Conservation (phyloP, 2,329 filamentous ascomycete species). For the Parascedosporium putredinis region DNA sequence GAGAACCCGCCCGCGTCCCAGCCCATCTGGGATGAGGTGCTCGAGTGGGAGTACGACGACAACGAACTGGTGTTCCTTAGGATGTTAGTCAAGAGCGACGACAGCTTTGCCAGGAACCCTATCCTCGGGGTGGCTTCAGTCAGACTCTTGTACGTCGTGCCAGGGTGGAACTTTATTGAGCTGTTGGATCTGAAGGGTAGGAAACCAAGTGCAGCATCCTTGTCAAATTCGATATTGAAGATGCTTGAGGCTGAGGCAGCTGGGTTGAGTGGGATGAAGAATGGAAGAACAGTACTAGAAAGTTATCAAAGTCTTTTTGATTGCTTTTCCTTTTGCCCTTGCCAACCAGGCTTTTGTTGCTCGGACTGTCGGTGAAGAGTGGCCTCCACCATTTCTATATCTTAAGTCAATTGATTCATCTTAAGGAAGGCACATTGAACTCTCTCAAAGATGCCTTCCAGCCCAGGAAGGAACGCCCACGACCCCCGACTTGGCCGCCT, state of each 20-base stretch:
- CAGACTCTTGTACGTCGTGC: slow-evolving; percentile 43
- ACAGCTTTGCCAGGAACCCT: slow-evolving; percentile 51
- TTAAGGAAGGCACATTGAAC: too few relatives aligned
- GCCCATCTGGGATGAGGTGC: slow-evolving; percentile 53
- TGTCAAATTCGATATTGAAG: slow-evolving; percentile 47
- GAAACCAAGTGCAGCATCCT: slow-evolving; percentile 54
- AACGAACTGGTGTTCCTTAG: slow-evolving; percentile 56
- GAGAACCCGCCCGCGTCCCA: slow-evolving; percentile 49
- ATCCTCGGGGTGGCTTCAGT: slow-evolving; percentile 51
- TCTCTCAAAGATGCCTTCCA: too few relatives aligned
- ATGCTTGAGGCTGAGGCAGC: slow-evolving; percentile 22
- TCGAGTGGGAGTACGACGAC: slow-evolving; percentile 60
- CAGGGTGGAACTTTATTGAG: slow-evolving; percentile 53
- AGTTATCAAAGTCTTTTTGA: too few relatives aligned
- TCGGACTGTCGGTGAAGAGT: too few relatives aligned
- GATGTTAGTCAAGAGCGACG: slow-evolving; percentile 57
- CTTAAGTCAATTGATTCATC: too few relatives aligned
- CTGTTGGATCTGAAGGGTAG: slow-evolving; percentile 55
- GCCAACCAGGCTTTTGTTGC: too few relatives aligned
- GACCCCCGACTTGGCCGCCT: too few relatives aligned
- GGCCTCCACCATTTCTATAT: too few relatives aligned
- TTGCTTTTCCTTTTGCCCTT: too few relatives aligned
- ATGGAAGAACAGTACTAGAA: too few relatives aligned
- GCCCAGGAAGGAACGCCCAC: too few relatives aligned
- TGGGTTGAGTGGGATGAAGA: too few relatives aligned